phyloP scores from a whole-genome alignment of 2,329 filamentous ascomycete genomes.

The Proliferodiscus dingleyae region DNA sequence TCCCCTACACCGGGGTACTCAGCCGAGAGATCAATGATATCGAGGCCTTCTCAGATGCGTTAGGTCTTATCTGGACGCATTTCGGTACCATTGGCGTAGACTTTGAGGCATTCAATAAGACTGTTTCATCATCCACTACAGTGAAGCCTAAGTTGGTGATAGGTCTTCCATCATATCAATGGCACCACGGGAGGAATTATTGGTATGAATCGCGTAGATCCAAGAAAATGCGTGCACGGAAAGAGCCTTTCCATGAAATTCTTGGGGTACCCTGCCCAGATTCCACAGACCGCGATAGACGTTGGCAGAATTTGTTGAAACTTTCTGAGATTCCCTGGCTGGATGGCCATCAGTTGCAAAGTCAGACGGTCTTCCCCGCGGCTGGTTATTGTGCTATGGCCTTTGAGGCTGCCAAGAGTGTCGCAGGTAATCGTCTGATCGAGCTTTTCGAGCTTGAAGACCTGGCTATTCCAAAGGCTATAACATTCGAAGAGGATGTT shows the following conservation, averaged over 20 bases:
- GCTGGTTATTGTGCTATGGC: too few relatives aligned
- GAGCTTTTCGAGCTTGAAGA: too few relatives aligned
- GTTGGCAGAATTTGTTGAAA: constrained; percentile 36
- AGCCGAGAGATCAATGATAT: neutral
- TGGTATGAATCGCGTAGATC: constrained; percentile 9
- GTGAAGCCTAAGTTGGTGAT: constrained; percentile 1
- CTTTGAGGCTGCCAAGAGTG: too few relatives aligned
- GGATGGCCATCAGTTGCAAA: constrained; percentile 42
- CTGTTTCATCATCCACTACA: neutral
- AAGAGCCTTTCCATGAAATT: neutral
- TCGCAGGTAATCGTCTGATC: too few relatives aligned
- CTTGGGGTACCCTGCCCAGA: neutral
- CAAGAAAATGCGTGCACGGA: neutral
- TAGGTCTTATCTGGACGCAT: neutral
- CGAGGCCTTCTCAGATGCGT: neutral
- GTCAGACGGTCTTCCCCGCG: constrained; percentile 44
- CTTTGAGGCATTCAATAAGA: neutral
- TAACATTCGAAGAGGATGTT: too few relatives aligned
- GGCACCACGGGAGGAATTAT: constrained; percentile 7
- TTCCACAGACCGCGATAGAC: constrained; percentile 18
- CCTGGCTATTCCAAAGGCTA: too few relatives aligned
- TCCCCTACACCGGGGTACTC: neutral
- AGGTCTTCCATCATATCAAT: constrained; percentile 7
- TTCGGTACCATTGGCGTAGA: neutral
- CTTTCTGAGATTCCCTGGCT: constrained; percentile 41